Evolutionary conservation across 352 stramenopile species (phyloP), one percentile per base, ranked within the genome.

Genomic region (Pythium chondricola): DNA sequence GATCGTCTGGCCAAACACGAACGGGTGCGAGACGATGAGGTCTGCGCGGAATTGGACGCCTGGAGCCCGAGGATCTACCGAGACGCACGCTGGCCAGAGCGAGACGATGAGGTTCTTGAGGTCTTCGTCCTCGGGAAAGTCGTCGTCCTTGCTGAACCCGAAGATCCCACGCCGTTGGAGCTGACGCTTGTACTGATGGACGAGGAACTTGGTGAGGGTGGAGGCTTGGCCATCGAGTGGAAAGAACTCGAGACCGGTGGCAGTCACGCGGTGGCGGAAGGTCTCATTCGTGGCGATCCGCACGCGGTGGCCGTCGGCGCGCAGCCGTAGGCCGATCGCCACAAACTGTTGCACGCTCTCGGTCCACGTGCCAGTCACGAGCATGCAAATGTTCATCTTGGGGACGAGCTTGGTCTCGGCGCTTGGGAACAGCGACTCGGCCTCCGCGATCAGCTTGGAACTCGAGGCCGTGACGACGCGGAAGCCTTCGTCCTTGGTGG

Each of bases 281-380:
- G 67, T 69, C 21, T 73, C 71, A 45, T 93, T 88, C 8, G 87
- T 93, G 1, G 88, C 91, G 29, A 98, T 81, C 4, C 93, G 75
- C 1, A 98, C 89, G 24, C 81, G 74, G 61, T 98, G 93, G 2
- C 91, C 91, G 30, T 95, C 61, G 0, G 61, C 55, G 56, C 83
- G 62, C 9, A 98, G 69, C 5, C 71, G 52, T 10, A 82, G 47
- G 26, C 83, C 86, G 21, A 97, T 79, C 2, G 68, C 74, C 20
- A 91, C 69, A 44, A 76, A 91, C 24, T 85, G 77, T 33, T 88
- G 62, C 0, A 95, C 64, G 29, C 56, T 80, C 49, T 91, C 81
- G 25, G 65, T 67, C 69, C 78, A 87, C 11, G 52, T 83, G 0
- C 85, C 85, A 7, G 65, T 77, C n/a, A 59, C 71, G 45, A 87